Percentiles rank a stretch among this genome's conserved stretches.
Conservation (phyloP, 208 protist genomes). For the Zelonia costaricensis region DNA sequence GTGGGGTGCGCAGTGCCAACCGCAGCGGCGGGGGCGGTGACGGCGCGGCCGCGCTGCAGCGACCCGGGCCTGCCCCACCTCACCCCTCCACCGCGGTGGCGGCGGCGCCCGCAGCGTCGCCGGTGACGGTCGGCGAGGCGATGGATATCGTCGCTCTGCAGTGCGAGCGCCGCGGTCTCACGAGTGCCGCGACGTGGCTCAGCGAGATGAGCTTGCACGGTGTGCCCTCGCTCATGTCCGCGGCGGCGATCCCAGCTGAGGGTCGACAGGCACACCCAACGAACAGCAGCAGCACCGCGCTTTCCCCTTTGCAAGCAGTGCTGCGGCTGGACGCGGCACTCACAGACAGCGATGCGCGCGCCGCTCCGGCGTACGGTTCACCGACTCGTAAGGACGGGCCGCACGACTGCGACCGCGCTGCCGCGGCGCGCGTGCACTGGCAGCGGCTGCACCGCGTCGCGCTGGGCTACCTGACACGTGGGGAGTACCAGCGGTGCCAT, state of each 20-base stretch:
- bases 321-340: too few species aligned
- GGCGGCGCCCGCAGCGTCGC: background rate
- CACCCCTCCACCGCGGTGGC: too few species aligned
- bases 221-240: slow-evolving; percentile 19
- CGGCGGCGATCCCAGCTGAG: background rate
- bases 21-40: too few species aligned
- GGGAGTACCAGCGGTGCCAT: slow-evolving; percentile 81
- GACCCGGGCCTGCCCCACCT: too few species aligned
- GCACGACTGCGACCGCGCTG: background rate
- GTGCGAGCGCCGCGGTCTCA: slow-evolving; percentile 64
- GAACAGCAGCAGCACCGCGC: too few species aligned
- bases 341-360: too few species aligned
- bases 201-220: slow-evolving; percentile 69
- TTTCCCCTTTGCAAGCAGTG: too few species aligned
- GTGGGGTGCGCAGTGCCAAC: background rate
- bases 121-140: slow-evolving; percentile 40
- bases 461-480: slow-evolving; percentile 53
- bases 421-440: slow-evolving; percentile 6
- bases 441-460: slow-evolving; percentile 57
- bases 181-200: slow-evolving; percentile 59
- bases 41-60: too few species aligned
- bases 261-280: too few species aligned
- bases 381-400: too few species aligned
- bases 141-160: slow-evolving; percentile 58
- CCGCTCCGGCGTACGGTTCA: too few species aligned